A percentile compares a stretch with the other conserved stretches of the same genome.
phyloP scores from a whole-genome alignment of 2,329 filamentous ascomycete genomes.

The Microsporum canis region DNA sequence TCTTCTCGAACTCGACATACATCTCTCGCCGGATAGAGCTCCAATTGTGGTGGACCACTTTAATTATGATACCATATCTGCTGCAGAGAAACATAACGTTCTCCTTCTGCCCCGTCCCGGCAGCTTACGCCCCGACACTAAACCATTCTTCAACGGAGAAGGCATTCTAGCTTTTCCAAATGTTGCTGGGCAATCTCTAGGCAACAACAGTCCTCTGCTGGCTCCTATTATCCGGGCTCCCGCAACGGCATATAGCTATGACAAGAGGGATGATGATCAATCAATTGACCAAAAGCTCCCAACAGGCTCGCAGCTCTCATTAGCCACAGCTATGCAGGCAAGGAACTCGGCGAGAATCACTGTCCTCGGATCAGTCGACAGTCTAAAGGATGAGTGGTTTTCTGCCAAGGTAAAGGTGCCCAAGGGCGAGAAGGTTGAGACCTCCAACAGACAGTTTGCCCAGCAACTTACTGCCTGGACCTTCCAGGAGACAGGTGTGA shows the following conservation, averaged over 20 bases:
- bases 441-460: constrained; percentile 74
- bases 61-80: constrained; percentile 69
- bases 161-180: constrained; percentile 69
- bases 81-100: constrained; percentile 77
- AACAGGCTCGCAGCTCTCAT: constrained; percentile 66
- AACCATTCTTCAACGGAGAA: constrained; percentile 63
- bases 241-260: constrained; percentile 81
- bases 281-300: constrained; percentile 72
- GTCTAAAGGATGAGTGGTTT: constrained; percentile 83
- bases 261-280: constrained; percentile 71
- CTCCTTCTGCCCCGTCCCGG: constrained; percentile 62
- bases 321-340: constrained; percentile 80
- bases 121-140: constrained; percentile 54
- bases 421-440: constrained; percentile 47
- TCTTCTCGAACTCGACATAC: constrained; percentile 78
- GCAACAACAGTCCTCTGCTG: constrained; percentile 61
- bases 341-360: constrained; percentile 86
- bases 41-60: constrained; percentile 90
- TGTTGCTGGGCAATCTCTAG: constrained; percentile 69
- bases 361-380: constrained; percentile 73
- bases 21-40: constrained; percentile 73
- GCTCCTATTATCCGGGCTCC: constrained; percentile 73
- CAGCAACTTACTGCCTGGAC: constrained; percentile 84
- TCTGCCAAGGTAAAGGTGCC: constrained; percentile 58
- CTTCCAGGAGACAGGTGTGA: constrained; percentile 84